These are phyloP conservation scores for Yamadazyma phyllophila DNA, from an alignment of 805 yeast species.

Conservation along the genomic window DNA sequence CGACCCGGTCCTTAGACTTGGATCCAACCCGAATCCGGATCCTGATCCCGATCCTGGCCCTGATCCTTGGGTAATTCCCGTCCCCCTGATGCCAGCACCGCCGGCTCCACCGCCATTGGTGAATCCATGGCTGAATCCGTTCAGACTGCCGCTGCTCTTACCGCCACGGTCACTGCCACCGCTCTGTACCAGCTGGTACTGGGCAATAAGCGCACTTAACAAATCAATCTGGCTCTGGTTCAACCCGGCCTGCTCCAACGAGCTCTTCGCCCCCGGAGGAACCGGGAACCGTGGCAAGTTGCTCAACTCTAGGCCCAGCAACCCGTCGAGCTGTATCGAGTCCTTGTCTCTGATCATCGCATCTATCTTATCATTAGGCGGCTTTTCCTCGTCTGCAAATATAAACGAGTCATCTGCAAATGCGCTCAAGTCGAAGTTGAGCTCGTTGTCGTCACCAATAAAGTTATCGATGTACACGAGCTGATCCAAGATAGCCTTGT, in stretches of 20 bases:
- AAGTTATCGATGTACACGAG: conserved; percentile 77
- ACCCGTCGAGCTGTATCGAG: neutral
- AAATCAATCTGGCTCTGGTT: conserved; percentile 70
- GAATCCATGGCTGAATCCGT: neutral
- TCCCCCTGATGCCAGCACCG: neutral
- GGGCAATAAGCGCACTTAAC: conserved; percentile 69
- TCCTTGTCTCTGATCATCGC: conserved; percentile 4
- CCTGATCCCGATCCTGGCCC: too few relatives aligned
- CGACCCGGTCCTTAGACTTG: too few relatives aligned
- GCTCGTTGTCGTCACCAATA: conserved; percentile 50
- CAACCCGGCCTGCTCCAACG: conserved; percentile 65
- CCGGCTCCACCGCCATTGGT: neutral
- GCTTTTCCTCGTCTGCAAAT: conserved; percentile 80
- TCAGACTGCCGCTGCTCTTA: neutral
- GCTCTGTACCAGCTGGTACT: conserved; percentile 44
- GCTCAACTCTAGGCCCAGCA: conserved; percentile 8
- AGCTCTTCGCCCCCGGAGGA: conserved; percentile 68
- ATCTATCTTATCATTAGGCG: conserved; percentile 28
- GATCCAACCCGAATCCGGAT: too few relatives aligned
- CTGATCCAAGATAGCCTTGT: conserved; percentile 60
- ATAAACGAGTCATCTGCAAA: conserved; percentile 80
- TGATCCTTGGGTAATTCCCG: too few relatives aligned
- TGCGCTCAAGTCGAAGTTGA: conserved; percentile 63
- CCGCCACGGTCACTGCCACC: neutral
- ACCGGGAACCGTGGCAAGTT: conserved; percentile 61